Evolutionary conservation across 768 basidiomycete genomes (phyloP), one percentile per base, ranked within the genome.

Genomic region (Podaxis rugospora): DNA sequence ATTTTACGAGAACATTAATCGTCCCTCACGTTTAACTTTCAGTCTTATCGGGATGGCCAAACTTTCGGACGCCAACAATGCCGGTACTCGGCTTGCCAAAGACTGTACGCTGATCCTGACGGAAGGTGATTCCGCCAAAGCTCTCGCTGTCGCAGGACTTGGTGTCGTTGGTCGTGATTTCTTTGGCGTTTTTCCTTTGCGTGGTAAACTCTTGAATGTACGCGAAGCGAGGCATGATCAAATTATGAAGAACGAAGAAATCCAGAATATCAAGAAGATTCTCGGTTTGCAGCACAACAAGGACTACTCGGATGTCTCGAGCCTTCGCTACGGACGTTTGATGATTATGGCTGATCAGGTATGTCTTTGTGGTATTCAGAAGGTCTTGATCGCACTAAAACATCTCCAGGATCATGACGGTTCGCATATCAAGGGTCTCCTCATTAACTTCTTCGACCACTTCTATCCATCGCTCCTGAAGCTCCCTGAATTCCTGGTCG

Each of bases 261-360:
- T 99, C 36, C 90, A 94, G 75, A 91, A 90, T 64, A 93, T 99
- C 81, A 96, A 95, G 83, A 93, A 97, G 78, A 98, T 98, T 68
- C 86, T 99, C 81, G 97, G 97, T 3, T 75, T 98, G 57, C 93
- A 95, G 71, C 93, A 97, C 70, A 92, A 90, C 70, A 95, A 95
- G 74, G 88, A 90, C 64, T 99, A 99, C 74, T 76, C 76, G 40
- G 83, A 80, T 54, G 75, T 83, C 14, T 67, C 74, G 16, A 88
- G 82, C 65, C 74, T 99, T 67, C 86, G 97, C 27, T 99, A 99
- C 68, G 97, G 97, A 1, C 87, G 88, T 54, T 71, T 99, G 52
- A 99, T 99, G 97, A 93, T 99, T 67, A 99, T 99, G 97, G 93
- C 97, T 3, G 97, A 99, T 88, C 96, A 98, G 85, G 95, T 93